Percentiles rank a stretch among this genome's conserved stretches.
These are phyloP conservation scores for Podosphaera fusca DNA, from an alignment of 2,329 filamentous ascomycete genomes.

Conservation along the genomic window DNA sequence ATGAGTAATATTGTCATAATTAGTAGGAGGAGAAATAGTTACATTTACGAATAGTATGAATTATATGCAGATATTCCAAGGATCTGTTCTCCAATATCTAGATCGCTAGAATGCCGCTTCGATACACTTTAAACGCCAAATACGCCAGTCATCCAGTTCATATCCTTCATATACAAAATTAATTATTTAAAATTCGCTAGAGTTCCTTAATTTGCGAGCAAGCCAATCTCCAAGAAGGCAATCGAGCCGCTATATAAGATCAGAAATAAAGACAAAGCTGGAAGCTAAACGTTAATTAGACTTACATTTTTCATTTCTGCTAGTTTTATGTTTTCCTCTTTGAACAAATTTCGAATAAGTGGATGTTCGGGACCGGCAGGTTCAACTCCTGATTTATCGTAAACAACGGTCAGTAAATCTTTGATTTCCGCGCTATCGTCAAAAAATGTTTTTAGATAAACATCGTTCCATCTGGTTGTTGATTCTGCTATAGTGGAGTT, in stretches of 20 bases:
- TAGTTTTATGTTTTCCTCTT: slow-evolving; percentile 65
- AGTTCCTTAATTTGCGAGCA: slow-evolving; percentile 38
- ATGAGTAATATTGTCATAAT: no score
- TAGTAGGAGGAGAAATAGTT: neutral
- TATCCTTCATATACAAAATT: slow-evolving; percentile 13
- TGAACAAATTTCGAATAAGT: slow-evolving; percentile 56
- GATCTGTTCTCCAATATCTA: neutral
- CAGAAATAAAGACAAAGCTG: slow-evolving; percentile 6
- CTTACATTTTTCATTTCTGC: slow-evolving; percentile 62
- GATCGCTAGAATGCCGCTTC: slow-evolving; percentile 4
- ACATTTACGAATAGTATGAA: neutral
- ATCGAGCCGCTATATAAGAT: slow-evolving; percentile 45
- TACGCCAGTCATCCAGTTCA: slow-evolving; percentile 12
- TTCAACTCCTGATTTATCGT: slow-evolving; percentile 68
- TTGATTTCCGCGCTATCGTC: slow-evolving; percentile 75
- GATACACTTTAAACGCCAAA: slow-evolving; percentile 2
- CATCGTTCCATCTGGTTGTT: slow-evolving; percentile 60
- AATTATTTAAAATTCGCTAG: slow-evolving; percentile 5
- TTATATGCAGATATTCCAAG: neutral
- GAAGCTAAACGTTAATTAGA: slow-evolving; percentile 6
- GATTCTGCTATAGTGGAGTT: slow-evolving; percentile 27
- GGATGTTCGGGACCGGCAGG: slow-evolving; percentile 71
- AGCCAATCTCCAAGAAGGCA: slow-evolving; percentile 68
- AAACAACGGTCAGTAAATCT: slow-evolving; percentile 75
- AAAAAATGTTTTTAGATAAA: slow-evolving; percentile 66